These are phyloP conservation scores for Fusarium staphyleae DNA, from an alignment of 2,329 filamentous ascomycete species.

Conservation along the genomic window DNA sequence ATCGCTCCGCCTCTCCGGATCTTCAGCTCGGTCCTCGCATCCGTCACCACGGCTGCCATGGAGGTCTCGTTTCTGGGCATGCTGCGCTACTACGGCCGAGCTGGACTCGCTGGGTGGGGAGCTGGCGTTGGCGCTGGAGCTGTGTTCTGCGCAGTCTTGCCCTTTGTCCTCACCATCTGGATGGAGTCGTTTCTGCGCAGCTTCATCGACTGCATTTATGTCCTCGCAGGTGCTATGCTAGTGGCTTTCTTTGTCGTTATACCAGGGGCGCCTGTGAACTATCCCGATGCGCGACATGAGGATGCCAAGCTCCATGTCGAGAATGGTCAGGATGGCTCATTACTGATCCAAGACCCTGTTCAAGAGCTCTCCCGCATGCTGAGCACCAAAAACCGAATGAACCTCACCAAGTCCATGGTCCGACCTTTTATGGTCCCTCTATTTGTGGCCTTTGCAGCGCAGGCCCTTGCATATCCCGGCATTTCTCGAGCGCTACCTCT, in stretches of 20 bases:
- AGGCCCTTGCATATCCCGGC: slow-evolving; percentile 41
- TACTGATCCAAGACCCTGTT: slow-evolving; percentile 51
- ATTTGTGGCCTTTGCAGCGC: slow-evolving; percentile 32
- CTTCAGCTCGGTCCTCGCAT: slow-evolving; percentile 42
- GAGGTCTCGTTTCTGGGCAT: slow-evolving; percentile 46
- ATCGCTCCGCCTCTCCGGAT: slow-evolving; percentile 43
- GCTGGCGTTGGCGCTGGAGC: slow-evolving; percentile 44
- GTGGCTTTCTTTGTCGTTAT: slow-evolving; percentile 42
- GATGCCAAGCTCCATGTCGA: slow-evolving; percentile 23
- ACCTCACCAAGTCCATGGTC: slow-evolving; percentile 20
- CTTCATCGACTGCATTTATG: slow-evolving; percentile 40
- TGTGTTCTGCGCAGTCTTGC: slow-evolving; percentile 41
- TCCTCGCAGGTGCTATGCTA: slow-evolving; percentile 39
- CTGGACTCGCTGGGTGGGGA: slow-evolving; percentile 48
- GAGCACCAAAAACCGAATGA: slow-evolving; percentile 26
- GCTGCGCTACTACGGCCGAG: slow-evolving; percentile 41
- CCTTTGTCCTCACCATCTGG: slow-evolving; percentile 42
- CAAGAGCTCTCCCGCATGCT: slow-evolving; percentile 22
- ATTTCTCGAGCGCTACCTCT: slow-evolving; percentile 41
- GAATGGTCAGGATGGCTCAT: slow-evolving; percentile 30
- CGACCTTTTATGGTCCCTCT: slow-evolving; percentile 42
- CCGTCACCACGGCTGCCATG: slow-evolving; percentile 41
- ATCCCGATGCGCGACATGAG: slow-evolving; percentile 18
- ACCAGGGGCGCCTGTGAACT: slow-evolving; percentile 37
- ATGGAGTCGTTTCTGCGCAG: slow-evolving; percentile 40